phyloP scores from a whole-genome alignment of 176 grass and related monocot genomes.

The Lolium multiflorum region DNA sequence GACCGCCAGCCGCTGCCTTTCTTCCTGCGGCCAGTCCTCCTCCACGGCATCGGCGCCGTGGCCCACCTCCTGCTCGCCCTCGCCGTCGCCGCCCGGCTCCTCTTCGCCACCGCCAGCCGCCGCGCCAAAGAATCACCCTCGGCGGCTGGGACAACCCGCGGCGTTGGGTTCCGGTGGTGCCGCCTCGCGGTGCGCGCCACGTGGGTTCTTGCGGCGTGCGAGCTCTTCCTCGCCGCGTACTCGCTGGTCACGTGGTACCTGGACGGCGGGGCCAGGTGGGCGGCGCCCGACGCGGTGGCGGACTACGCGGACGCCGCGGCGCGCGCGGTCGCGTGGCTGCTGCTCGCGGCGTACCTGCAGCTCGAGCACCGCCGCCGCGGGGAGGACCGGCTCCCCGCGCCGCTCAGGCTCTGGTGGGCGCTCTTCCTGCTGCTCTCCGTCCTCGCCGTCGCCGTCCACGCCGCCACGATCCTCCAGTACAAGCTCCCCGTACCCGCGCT shows the following conservation, averaged over 20 bases:
- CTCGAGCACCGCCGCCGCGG: slow-evolving; percentile 38
- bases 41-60: slow-evolving; percentile 21
- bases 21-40: slow-evolving; percentile 3
- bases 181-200: slow-evolving; percentile 35
- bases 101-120: neutral
- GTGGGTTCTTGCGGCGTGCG: slow-evolving; percentile 37
- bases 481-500: slow-evolving; percentile 28
- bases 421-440: slow-evolving; percentile 65
- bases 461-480: slow-evolving; percentile 13
- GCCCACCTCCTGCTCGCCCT: slow-evolving; percentile 42
- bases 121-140: neutral
- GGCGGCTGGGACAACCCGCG: neutral
- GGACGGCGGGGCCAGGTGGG: slow-evolving; percentile 36
- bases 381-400: slow-evolving; percentile 53
- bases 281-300: slow-evolving; percentile 35
- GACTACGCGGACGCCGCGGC: slow-evolving; percentile 43
- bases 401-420: slow-evolving; percentile 68
- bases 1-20: neutral
- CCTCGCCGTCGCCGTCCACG: slow-evolving; percentile 37
- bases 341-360: slow-evolving; percentile 61
- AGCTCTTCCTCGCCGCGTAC: slow-evolving; percentile 36
- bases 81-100: slow-evolving; percentile 37
- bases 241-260: slow-evolving; percentile 34
- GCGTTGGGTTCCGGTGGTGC: neutral
- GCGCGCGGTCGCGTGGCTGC: slow-evolving; percentile 62